These are phyloP conservation scores for Rutstroemia sydowiana DNA, from an alignment of 2,329 filamentous ascomycete genomes.

Conservation along the genomic window DNA sequence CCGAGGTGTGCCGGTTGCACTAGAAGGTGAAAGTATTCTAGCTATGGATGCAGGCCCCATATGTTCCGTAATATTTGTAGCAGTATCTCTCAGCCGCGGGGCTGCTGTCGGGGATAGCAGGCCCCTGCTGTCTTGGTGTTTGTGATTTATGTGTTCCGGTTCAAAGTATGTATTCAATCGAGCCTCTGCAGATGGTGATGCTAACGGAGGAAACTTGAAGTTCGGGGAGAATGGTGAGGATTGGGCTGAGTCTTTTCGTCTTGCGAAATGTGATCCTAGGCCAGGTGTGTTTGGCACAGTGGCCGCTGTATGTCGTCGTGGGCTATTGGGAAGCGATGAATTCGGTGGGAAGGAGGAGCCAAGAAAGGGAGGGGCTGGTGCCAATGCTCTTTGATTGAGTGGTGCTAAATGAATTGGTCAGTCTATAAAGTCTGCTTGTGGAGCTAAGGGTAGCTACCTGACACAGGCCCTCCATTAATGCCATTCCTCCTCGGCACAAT, in stretches of 20 bases:
- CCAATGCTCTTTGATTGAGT: conserved; percentile 28
- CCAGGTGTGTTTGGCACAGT: conserved; percentile 35
- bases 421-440: not conserved
- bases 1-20: conserved; percentile 69
- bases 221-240: conserved; percentile 32
- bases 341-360: conserved; percentile 26
- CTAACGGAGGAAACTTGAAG: conserved; percentile 50
- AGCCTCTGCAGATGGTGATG: conserved; percentile 28
- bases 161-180: conserved; percentile 10
- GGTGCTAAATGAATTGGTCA: conserved; percentile 21
- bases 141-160: conserved; percentile 3
- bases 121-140: conserved; percentile 13
- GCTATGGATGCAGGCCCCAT: conserved; percentile 46
- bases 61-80: conserved; percentile 49
- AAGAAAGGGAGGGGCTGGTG: conserved; percentile 31
- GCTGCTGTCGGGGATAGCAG: conserved; percentile 22
- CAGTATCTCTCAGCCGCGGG: conserved; percentile 26
- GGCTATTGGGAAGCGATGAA: conserved; percentile 2
- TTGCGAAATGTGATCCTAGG: conserved; percentile 32
- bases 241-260: conserved; percentile 21
- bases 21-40: conserved; percentile 70
- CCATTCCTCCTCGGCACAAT: conserved; percentile 48
- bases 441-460: conserved; percentile 30
- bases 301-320: conserved; percentile 19
- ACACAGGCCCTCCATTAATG: conserved; percentile 33